Percentiles rank a stretch among this genome's conserved stretches.
Conservation (phyloP, 805 yeast species). For the Saturnispora mendoncae region DNA sequence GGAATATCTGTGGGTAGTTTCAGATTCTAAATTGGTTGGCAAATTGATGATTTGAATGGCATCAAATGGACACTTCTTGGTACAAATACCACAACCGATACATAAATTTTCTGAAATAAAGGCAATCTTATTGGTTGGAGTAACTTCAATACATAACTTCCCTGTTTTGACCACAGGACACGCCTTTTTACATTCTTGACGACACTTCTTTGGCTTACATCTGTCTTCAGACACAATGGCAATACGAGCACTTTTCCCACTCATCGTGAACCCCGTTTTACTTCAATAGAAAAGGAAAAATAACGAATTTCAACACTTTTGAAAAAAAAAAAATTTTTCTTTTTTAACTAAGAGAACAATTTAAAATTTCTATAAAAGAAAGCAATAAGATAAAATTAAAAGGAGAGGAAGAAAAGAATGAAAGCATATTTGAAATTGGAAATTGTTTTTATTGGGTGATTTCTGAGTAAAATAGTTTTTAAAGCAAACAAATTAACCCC, state of each 20-base stretch:
- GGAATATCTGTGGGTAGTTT: constrained; percentile 94
- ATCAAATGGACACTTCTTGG: constrained; percentile 95
- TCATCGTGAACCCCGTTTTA: constrained; percentile 20
- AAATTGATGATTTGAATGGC: constrained; percentile 93
- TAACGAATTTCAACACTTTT: neutral
- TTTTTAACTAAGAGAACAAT: too few species aligned
- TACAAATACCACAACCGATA: constrained; percentile 99
- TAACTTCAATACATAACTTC: constrained; percentile 92
- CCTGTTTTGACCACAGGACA: constrained; percentile 99
- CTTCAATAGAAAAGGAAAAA: neutral
- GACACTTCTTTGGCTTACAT: constrained; percentile 97
- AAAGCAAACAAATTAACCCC: constrained; percentile 2
- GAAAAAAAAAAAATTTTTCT: constrained; percentile 1
- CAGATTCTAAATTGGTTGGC: constrained; percentile 88
- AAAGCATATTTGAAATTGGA: neutral
- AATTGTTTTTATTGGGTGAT: neutral
- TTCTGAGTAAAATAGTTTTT: neutral
- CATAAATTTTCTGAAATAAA: constrained; percentile 90
- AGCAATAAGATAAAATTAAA: neutral
- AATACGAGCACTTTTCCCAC: constrained; percentile 58
- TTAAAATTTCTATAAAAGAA: neutral
- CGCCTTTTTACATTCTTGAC: constrained; percentile 93
- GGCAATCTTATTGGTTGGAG: constrained; percentile 84
- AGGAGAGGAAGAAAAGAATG: too few species aligned
- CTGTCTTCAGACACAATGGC: constrained; percentile 92